A percentile compares a stretch with the other conserved stretches of the same genome.
Evolutionary conservation across 495 filamentous ascomycete genomes (phyloP).

Genomic region (Aspergillus baeticus): DNA sequence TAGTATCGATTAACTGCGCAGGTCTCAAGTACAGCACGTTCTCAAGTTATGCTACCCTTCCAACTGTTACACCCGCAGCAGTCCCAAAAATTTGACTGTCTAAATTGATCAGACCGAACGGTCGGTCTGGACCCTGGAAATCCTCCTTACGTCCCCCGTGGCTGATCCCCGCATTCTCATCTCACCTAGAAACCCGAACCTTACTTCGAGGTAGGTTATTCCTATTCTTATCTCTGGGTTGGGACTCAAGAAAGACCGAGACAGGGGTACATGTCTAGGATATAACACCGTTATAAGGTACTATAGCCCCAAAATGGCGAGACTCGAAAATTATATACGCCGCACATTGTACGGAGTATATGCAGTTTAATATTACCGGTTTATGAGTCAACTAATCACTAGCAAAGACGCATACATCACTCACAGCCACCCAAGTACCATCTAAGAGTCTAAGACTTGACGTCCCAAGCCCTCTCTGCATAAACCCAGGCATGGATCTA

Average conservation of each 20-base stretch:
- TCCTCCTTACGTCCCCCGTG: not conserved
- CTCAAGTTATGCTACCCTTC: not conserved
- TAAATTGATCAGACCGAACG: not conserved
- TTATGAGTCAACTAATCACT: too few species aligned
- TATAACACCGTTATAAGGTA: not conserved
- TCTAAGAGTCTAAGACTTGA: too few species aligned
- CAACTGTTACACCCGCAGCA: conserved; percentile 1
- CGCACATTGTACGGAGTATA: too few species aligned
- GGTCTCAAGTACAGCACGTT: not conserved
- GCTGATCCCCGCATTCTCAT: not conserved
- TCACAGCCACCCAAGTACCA: too few species aligned
- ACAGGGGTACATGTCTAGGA: not conserved
- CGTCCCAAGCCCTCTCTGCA: too few species aligned
- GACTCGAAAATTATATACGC: too few species aligned
- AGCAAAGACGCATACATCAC: too few species aligned
- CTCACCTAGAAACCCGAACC: too few species aligned
- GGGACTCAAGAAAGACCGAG: not conserved
- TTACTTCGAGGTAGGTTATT: too few species aligned
- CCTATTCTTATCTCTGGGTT: not conserved
- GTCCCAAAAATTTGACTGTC: not conserved
- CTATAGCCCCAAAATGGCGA: too few species aligned
- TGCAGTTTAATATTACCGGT: too few species aligned
- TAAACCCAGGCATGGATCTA: too few species aligned
- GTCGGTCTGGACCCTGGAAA: not conserved
- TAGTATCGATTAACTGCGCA: not conserved